Base-by-base conservation (phyloP, 768 basidiomycete species). In the Collybia sp. region DNA sequence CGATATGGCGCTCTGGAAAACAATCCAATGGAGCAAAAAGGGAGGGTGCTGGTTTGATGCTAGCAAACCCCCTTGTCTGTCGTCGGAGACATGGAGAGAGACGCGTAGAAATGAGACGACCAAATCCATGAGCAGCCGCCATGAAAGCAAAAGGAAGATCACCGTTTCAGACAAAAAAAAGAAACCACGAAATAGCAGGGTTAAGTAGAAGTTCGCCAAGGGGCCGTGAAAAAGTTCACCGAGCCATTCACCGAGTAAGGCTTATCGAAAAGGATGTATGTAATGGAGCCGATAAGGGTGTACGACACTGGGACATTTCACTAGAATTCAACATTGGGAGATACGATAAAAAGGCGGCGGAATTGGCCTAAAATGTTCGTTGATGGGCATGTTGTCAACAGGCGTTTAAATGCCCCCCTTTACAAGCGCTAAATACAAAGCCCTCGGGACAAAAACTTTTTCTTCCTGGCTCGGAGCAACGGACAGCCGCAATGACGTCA, bases 1-100 rank as follows among this genome's bases (percentile, higher is more conserved):
- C 96, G 55, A 98, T 83, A 65, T 99, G 95, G 30, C 95, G 82
- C 55, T 89, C 82, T 38, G 83, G 64, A 69, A 98, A 97, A 30
- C 84, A 87, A 69, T 99, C 95, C 52, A 96, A 73, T 2, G 93
- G 82, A 11, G 83, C 76, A 62, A 95, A 92, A 52, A 94, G 73
- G 25, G 83, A 79, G 1, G 71, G 53, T 10, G 80, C 76, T 17
- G 75, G 65, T 59, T 77, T 82, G 45, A 80, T 71, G 11, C 83
- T 83, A 19, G 85, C 84, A 47, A 87, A 70, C 42, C 70, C 68
- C 19, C 74, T 67, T 34, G 31, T 57, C 45, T 45, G 53, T 42
- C 45, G 51, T 41, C 46, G 57, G 42, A 49, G 50, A 44, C 20
- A 51, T 42, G 32, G 42, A 54, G 50, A 52, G 42, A 20, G 60